Conservation (phyloP, 208 protist genomes). For the Acanthamoeba rhysodes region DNA sequence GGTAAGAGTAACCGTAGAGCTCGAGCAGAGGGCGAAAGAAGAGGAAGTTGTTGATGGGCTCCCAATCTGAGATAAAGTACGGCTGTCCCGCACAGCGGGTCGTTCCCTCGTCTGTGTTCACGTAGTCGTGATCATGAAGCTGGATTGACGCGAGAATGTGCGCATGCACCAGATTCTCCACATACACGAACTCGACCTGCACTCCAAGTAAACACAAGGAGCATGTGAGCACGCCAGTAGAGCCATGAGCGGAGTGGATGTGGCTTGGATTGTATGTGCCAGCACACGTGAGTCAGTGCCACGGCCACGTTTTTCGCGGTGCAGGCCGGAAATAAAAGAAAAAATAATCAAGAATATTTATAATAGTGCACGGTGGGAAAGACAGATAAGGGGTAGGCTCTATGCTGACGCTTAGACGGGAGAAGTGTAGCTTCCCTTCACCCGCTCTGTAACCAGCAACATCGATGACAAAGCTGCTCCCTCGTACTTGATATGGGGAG, state of each 20-base stretch:
- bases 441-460: slow-evolving; percentile 1
- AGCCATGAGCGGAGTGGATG: neutral
- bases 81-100: slow-evolving; percentile 50
- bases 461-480: neutral
- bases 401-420: slow-evolving; percentile 55
- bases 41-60: slow-evolving; percentile 82
- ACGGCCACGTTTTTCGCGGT: neutral
- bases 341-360: neutral
- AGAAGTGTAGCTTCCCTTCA: neutral
- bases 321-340: neutral
- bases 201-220: neutral
- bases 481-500: neutral
- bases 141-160: slow-evolving; percentile 76
- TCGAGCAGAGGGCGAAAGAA: slow-evolving; percentile 80
- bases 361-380: too few relatives aligned
- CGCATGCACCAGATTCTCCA: slow-evolving; percentile 80
- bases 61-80: slow-evolving; percentile 81
- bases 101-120: neutral
- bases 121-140: slow-evolving; percentile 1
- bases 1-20: slow-evolving; percentile 63
- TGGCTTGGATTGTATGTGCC: neutral
- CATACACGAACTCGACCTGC: slow-evolving; percentile 81
- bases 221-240: too few relatives aligned
- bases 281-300: neutral
- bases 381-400: neutral